Evolutionary conservation across 2,329 filamentous ascomycete species (phyloP), one percentile per base, ranked within the genome.

Genomic region (Sclerotinia sclerotiorum): DNA sequence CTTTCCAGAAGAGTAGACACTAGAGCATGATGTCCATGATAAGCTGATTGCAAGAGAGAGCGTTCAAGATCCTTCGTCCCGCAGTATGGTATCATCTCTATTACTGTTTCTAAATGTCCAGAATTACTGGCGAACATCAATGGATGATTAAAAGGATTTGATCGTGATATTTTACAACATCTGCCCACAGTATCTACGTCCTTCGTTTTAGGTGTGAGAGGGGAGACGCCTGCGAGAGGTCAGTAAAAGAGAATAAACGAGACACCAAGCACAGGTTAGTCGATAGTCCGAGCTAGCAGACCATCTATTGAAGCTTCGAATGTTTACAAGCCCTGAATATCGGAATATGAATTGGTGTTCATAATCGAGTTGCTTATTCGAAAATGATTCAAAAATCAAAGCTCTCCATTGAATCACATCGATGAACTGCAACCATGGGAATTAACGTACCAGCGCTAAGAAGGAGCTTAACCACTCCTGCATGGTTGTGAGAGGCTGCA

Each of bases 401-500:
- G 21, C 2, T n/a, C 11, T 60, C 1, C 19, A n/a, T 8, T 39
- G 13, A 44, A 35, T 35, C 7, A 35, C 35, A 35, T 35, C 6
- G 35, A 10, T 42, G 56, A 1, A 3, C 0, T 7, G 32, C 5
- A 13, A n/a, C 46, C 2, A 44, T 7, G 8, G 6, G 21, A 39
- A 13, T 35, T 10, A 35, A 29, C 52, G 21, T 39, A 15, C 80
- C 80, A 29, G 79, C 78, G 10, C 76, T 69, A 5, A 82, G 69
- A 3, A 82, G 70, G 1, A 73, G 65, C 21, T 65, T 69, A 5
- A 79, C 73, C 42, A 75, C 76, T 7, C 70, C 70, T 5, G 69
- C 63, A 67, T 78, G 75, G 49, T 80, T 79, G 11, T 70, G 73
- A 5, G 7, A 69, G 3, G 79, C 78, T 7, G 80, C 80, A 32